A percentile compares a stretch with the other conserved stretches of the same genome.
Evolutionary conservation across 257 asterid species (phyloP).

Genomic region (Solanum okadae): DNA sequence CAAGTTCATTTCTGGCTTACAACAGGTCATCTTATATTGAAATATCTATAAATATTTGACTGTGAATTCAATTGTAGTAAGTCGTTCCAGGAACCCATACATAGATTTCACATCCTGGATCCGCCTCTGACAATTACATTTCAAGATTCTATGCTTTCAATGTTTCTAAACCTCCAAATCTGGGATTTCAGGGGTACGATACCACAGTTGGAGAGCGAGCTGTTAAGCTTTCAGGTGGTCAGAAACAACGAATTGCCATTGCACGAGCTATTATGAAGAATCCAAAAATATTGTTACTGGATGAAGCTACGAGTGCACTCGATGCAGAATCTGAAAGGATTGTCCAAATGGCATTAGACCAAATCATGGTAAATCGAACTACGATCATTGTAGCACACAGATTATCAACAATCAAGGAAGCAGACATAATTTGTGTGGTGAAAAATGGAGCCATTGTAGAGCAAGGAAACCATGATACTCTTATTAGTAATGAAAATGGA

Average conservation of each 20-base stretch:
- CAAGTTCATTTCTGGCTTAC: neutral
- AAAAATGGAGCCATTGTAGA: neutral
- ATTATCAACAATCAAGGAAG: neutral
- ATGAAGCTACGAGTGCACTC: neutral
- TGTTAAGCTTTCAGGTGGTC: neutral
- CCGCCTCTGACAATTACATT: neutral
- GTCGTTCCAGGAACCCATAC: neutral
- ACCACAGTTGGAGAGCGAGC: neutral
- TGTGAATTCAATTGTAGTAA: neutral
- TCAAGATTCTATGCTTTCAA: neutral
- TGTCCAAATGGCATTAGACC: neutral
- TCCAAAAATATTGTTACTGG: neutral
- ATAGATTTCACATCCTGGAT: neutral
- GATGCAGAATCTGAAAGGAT: neutral
- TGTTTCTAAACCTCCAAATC: neutral
- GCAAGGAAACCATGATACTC: neutral
- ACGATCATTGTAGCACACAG: neutral
- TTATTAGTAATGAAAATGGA: neutral
- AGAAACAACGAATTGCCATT: neutral
- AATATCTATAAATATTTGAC: neutral
- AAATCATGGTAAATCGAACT: neutral
- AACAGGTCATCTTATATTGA: neutral
- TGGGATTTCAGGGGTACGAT: neutral
- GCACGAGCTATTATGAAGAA: neutral
- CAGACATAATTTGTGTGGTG: neutral